phyloP scores from a whole-genome alignment of 73 alveolate species.

The Paramecium pentaurelia region DNA sequence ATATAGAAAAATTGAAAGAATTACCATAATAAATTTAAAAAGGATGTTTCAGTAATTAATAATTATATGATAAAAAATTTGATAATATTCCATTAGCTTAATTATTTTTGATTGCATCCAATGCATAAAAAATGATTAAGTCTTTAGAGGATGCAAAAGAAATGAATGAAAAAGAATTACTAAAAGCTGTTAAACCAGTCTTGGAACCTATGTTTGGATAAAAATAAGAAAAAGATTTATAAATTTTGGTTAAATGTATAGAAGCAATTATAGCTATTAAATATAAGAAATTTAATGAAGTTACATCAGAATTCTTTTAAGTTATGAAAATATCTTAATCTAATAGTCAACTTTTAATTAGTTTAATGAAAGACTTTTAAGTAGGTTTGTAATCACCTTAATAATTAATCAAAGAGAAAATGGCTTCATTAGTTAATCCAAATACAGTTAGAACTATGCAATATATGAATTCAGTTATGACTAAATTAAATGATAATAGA shows the following conservation, averaged over 20 bases:
- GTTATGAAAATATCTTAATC: neutral
- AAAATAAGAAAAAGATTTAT: neutral
- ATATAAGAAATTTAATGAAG: neutral
- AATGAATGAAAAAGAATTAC: slow-evolving; percentile 1
- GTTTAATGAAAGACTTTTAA: neutral
- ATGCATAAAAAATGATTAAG: neutral
- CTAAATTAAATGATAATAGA: neutral
- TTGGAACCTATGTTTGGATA: neutral
- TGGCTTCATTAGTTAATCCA: slow-evolving; percentile 27
- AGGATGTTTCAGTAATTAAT: neutral
- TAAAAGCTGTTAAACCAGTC: neutral
- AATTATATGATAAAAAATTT: neutral
- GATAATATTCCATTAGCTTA: neutral
- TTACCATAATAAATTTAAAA: neutral
- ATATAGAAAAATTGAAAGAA: neutral
- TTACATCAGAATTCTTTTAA: neutral
- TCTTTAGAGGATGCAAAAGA: neutral
- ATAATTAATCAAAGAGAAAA: slow-evolving; percentile 3
- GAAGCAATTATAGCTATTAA: slow-evolving; percentile 8
- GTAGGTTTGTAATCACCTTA: neutral
- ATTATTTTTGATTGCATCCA: neutral
- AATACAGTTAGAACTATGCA: neutral
- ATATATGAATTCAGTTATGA: neutral
- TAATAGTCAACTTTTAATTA: neutral
- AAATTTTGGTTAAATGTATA: neutral